Evolutionary conservation across 805 yeast species (phyloP), one percentile per base, ranked within the genome.

Genomic region (Ogataea corticis): DNA sequence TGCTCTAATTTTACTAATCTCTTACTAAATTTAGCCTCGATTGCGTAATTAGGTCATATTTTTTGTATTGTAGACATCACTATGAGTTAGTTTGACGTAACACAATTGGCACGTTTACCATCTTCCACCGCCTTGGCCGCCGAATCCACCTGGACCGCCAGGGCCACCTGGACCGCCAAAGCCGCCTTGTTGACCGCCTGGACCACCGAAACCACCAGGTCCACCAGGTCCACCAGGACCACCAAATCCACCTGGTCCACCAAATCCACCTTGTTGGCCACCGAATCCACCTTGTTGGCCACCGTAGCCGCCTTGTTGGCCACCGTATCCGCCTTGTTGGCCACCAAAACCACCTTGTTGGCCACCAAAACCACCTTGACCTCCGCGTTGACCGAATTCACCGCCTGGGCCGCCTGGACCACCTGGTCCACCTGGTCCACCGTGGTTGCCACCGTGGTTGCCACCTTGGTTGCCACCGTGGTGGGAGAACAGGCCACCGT

Each of bases 71-170:
- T 32, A 17, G 34, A 23, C 18, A 31, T 13, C 18, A 31, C 18
- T 31, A 31, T 7, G 11, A 28, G 14, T 11, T n/a, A n/a, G n/a
- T n/a, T 12, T n/a, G n/a, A 11, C 11, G 13, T 5, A 28, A 11
- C 5, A 28, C 14, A 11, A 7, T 13, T 28, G 11, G 13, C 6
- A 7, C 4, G 11, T 21, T 40, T 21, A 42, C 46, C 45, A 46
- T 35, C 44, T 62, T 45, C 61, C 58, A 14, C 57, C 57, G 16
- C 28, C 42, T 32, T 23, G 50, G 9, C 55, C 56, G 7, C 62
- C 31, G 31, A 28, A 19, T 16, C 46, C 42, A 14, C 46, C 31
- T 33, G 38, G 42, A 30, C 54, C 54, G 34, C 50, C 65, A 25
- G 50, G 50, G 42, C 54, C 41, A 39, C 57, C 43, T 42, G 50